These are phyloP conservation scores for Volvox carteri DNA, from an alignment of 163 green algal species.

Conservation along the genomic window DNA sequence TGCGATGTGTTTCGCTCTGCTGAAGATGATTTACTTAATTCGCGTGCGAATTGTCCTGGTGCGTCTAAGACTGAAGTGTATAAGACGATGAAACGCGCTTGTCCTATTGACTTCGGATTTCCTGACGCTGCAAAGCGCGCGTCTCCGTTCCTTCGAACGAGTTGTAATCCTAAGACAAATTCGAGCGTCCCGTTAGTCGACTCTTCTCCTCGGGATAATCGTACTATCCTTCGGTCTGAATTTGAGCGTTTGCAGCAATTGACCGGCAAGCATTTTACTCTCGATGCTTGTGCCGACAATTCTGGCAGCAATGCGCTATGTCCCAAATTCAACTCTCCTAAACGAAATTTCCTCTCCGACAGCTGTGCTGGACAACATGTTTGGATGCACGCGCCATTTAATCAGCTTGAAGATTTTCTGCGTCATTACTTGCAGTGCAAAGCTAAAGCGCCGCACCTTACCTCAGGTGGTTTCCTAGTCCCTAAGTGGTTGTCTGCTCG, in stretches of 20 bases:
- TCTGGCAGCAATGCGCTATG: background rate
- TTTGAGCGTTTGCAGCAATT: constrained; percentile 26
- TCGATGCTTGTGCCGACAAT: constrained; percentile 10
- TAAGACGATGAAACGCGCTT: background rate
- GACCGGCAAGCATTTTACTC: background rate
- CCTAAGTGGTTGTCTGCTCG: background rate
- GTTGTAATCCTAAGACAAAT: constrained; percentile 31
- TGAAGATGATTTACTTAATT: background rate
- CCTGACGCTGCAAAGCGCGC: background rate
- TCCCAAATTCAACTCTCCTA: constrained; percentile 30
- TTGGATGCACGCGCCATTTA: background rate
- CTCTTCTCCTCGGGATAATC: background rate
- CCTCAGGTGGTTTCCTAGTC: background rate
- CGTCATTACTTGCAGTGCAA: constrained; percentile 19
- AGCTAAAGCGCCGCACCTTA: background rate
- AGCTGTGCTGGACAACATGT: constrained; percentile 23
- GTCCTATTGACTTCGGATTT: background rate
- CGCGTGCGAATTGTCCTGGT: background rate
- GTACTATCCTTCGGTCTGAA: background rate
- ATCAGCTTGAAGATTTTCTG: background rate
- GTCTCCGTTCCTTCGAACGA: background rate
- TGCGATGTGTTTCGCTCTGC: background rate
- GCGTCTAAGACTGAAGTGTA: background rate
- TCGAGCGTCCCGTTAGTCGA: background rate
- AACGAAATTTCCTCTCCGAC: background rate